Evolutionary conservation across 352 stramenopile species (phyloP).

Genomic region (Peronospora farinosa): DNA sequence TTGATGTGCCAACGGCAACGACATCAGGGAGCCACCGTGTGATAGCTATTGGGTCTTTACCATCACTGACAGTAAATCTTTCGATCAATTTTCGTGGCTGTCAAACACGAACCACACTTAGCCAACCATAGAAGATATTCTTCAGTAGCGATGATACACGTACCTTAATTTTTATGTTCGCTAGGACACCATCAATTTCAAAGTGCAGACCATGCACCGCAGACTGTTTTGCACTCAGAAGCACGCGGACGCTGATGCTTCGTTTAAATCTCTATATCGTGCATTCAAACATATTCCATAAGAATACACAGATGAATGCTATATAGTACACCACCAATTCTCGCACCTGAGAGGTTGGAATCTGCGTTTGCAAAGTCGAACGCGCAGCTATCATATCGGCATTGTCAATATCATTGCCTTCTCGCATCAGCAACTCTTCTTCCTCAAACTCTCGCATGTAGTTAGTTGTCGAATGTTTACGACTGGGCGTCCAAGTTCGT

Average conservation of each 20-base stretch:
- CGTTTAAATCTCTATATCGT: conserved; percentile 19
- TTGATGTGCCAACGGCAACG: conserved; percentile 46
- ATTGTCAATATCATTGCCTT: conserved; percentile 20
- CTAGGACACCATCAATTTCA: conserved; percentile 55
- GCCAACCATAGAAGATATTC: neutral
- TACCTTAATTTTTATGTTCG: conserved; percentile 61
- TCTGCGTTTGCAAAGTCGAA: conserved; percentile 19
- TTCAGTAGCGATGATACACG: neutral
- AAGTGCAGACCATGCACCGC: conserved; percentile 52
- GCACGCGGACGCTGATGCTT: conserved; percentile 34
- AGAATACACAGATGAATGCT: neutral
- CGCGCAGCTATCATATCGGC: conserved; percentile 15
- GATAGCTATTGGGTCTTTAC: conserved; percentile 34
- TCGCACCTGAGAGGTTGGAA: conserved; percentile 16
- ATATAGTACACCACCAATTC: conserved; percentile 2
- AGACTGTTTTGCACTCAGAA: conserved; percentile 59
- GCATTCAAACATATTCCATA: neutral
- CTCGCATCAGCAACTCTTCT: conserved; percentile 37
- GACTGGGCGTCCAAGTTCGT: conserved; percentile 35
- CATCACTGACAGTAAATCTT: conserved; percentile 30
- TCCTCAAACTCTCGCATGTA: conserved; percentile 80
- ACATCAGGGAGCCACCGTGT: conserved; percentile 44
- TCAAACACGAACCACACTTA: neutral
- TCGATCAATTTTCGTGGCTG: conserved; percentile 53
- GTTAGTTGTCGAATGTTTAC: conserved; percentile 68